These are phyloP conservation scores for Neurospora discreta DNA, from an alignment of 495 filamentous ascomycete species.

Conservation along the genomic window DNA sequence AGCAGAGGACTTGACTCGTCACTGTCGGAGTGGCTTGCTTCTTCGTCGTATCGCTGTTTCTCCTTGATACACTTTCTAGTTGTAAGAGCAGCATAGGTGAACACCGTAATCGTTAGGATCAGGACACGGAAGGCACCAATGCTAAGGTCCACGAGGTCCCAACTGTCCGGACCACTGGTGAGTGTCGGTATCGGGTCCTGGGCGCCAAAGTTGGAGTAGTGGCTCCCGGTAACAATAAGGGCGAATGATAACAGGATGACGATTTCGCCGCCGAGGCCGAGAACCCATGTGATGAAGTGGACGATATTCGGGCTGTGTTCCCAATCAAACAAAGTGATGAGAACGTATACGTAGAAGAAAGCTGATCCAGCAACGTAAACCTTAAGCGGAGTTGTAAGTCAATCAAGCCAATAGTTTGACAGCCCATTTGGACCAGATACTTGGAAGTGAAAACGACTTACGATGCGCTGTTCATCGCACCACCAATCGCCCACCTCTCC, in stretches of 20 bases:
- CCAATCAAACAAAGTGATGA: constrained; percentile 73
- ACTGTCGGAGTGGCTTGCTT: constrained; percentile 31
- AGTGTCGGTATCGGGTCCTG: constrained; percentile 9
- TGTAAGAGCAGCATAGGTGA: constrained; percentile 28
- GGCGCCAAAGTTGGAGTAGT: constrained; percentile 34
- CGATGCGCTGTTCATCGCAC: constrained; percentile 76
- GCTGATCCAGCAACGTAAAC: constrained; percentile 67
- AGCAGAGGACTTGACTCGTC: constrained; percentile 42
- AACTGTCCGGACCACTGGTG: constrained; percentile 23
- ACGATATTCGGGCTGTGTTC: constrained; percentile 59
- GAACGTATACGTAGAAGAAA: constrained; percentile 46
- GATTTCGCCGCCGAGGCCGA: constrained; percentile 56
- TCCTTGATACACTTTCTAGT: constrained; percentile 21
- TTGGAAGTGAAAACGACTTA: constrained; percentile 36
- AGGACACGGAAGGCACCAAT: constrained; percentile 33
- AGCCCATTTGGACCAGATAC: not conserved
- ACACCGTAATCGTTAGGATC: constrained; percentile 23
- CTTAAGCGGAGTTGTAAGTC: constrained; percentile 30
- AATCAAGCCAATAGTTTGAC: not conserved
- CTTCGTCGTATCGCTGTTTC: constrained; percentile 28
- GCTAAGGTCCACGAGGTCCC: constrained; percentile 40
- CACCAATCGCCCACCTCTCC: constrained; percentile 48
- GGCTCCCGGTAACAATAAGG: constrained; percentile 46
- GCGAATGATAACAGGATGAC: constrained; percentile 55
- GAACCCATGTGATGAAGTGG: constrained; percentile 63